Evolutionary conservation across 441 rosid genomes (phyloP).

Genomic region (Cnidoscolus chayamansa): DNA sequence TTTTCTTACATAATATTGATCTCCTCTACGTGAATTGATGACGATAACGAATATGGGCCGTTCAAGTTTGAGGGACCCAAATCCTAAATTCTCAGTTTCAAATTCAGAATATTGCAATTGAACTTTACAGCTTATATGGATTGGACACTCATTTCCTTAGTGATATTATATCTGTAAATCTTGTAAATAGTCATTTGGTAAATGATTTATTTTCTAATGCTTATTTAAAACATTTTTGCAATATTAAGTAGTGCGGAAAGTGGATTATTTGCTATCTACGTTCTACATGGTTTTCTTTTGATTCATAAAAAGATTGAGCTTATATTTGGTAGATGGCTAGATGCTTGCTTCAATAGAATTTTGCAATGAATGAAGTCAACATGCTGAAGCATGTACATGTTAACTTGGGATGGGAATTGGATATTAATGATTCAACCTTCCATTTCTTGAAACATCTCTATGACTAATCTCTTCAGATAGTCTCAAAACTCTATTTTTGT

Average conservation of each 20-base stretch:
- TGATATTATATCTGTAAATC: no score
- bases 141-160: neutral
- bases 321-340: neutral
- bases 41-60: neutral
- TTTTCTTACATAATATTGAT: no score
- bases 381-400: neutral
- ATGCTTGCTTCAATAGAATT: neutral
- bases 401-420: neutral
- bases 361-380: neutral
- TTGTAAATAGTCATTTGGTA: no score
- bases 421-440: neutral
- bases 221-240: no score
- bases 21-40: neutral
- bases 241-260: no score
- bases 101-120: neutral
- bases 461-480: neutral
- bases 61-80: neutral
- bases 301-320: neutral
- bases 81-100: neutral
- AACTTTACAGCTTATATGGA: neutral
- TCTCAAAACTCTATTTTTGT: no score
- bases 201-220: no score
- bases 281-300: neutral
- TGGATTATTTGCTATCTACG: neutral
- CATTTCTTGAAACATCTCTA: neutral